Evolutionary conservation across 2,329 filamentous ascomycete species (phyloP).

Genomic region (Bimuria novae-zelandiae): DNA sequence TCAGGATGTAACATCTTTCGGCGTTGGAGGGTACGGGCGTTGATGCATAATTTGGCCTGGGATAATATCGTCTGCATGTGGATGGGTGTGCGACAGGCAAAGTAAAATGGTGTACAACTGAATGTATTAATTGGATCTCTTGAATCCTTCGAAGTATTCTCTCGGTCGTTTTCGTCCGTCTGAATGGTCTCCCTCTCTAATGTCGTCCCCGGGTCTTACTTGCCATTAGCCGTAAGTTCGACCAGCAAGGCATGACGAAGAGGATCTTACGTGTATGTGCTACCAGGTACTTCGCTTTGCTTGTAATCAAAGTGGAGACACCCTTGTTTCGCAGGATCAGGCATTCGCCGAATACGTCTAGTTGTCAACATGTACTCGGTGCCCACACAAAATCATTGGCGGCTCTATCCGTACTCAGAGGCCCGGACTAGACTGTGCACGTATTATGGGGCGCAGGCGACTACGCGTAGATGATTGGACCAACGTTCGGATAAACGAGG

Average conservation of each 20-base stretch:
- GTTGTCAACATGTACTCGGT: not conserved
- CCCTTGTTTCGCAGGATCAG: too few species aligned
- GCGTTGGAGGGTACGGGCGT: slow-evolving; percentile 1
- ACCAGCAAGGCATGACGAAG: too few species aligned
- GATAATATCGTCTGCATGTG: not conserved
- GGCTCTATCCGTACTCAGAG: too few species aligned
- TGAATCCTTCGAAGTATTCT: not conserved
- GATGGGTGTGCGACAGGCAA: not conserved
- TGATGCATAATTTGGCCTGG: not conserved
- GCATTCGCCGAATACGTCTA: not conserved
- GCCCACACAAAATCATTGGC: not conserved
- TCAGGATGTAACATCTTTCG: slow-evolving; percentile 2
- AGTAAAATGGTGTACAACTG: not conserved
- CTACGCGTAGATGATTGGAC: not conserved
- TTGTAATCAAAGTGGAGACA: too few species aligned
- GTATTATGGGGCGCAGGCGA: not conserved
- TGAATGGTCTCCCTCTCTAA: too few species aligned
- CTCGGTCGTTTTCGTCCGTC: not conserved
- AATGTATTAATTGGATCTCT: not conserved
- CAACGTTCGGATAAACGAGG: not conserved
- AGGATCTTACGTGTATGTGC: too few species aligned
- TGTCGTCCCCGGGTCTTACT: too few species aligned
- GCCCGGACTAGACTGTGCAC: not conserved
- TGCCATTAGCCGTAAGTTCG: too few species aligned
- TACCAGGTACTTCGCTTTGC: too few species aligned